Evolutionary conservation across 2,329 filamentous ascomycete genomes (phyloP), one percentile per base, ranked within the genome.

Genomic region (Bipolaris bicolor): DNA sequence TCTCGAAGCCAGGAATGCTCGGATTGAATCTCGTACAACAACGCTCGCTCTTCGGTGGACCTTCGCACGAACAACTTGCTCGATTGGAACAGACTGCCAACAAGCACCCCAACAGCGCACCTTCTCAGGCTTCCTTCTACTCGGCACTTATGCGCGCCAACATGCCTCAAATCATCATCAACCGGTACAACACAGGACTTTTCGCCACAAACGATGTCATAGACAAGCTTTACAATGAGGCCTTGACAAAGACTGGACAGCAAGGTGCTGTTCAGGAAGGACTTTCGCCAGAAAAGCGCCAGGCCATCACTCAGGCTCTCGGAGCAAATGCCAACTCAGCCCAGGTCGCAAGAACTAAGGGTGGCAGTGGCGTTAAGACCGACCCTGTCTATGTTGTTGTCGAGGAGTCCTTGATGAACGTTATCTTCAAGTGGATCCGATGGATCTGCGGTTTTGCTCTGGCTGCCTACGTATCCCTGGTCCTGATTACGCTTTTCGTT

Each of bases 361-460:
- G 80, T 52, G 87, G 88, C 37, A 86, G 86, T 47, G 92, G 92
- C 33, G 85, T 83, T 26, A 96, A 93, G 78, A 88, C 89, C 36
- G 87, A 90, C 45, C 94, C 94, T n/a, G 85, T 99, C 26, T 93
- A 98, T 72, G 95, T 99, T 40, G 90, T 98, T 11, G 92, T 99
- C 5, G 93, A 98, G 69, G 95, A 99, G 76, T 92, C 91, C 15
- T 83, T 90, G 50, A 88, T 90, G 53, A 88, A 86, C 62, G 84
- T 85, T 31, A 83, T 97, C 59, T 97, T 97, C 79, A 91, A 92
- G 74, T 97, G 92, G 93, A 81, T 94, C 77, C 96, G 92, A 76
- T 97, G 97, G 74, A 67, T 96, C 49, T 78, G 91, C 43, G 88
- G 87, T 73, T 97, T 97, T 66, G 86, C 84, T 55, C 83, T 97